A percentile compares a stretch with the other conserved stretches of the same genome.
Conservation (phyloP, 2,329 filamentous ascomycete genomes). For the Xylariomycetidae sp. region DNA sequence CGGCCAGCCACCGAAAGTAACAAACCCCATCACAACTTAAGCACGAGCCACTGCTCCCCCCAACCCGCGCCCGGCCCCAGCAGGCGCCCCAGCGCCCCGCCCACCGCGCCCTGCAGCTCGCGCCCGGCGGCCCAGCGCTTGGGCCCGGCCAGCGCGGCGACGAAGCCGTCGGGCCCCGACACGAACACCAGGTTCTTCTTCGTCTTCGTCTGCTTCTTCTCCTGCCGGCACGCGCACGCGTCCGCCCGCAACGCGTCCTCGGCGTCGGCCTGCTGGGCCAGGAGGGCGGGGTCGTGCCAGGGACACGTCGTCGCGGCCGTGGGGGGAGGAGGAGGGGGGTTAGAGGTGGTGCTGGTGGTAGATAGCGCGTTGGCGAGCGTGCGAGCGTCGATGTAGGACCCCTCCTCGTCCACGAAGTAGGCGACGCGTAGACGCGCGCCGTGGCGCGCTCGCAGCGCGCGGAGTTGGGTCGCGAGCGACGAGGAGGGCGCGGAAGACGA, state of each 20-base stretch:
- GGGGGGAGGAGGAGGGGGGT: conserved; percentile 6
- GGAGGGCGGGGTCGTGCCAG: conserved; percentile 21
- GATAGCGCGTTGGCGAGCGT: conserved; percentile 36
- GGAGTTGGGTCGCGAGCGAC: conserved; percentile 43
- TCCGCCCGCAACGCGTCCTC: conserved; percentile 16
- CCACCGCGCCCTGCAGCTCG: conserved; percentile 69
- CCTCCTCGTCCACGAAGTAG: conserved; percentile 80
- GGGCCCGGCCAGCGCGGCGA: conserved; percentile 70
- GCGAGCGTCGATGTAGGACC: conserved; percentile 53
- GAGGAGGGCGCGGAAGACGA: conserved; percentile 5
- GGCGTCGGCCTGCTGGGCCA: conserved; percentile 19
- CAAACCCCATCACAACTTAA: conserved; percentile 50
- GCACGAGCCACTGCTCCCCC: conserved; percentile 41
- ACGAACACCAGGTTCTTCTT: conserved; percentile 69
- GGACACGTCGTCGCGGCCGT: conserved; percentile 11
- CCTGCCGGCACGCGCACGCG: conserved; percentile 8
- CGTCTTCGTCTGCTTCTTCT: conserved; percentile 15
- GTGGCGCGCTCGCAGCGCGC: conserved; percentile 52
- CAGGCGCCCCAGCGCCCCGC: conserved; percentile 60
- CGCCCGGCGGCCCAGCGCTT: conserved; percentile 69
- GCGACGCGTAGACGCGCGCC: conserved; percentile 55
- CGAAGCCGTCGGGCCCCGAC: conserved; percentile 87
- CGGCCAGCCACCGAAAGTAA: too few relatives aligned
- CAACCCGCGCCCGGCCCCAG: conserved; percentile 34
- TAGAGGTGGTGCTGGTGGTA: conserved; percentile 16